phyloP scores from a whole-genome alignment of 305 asterid species.

The Fraxinus velutina region DNA sequence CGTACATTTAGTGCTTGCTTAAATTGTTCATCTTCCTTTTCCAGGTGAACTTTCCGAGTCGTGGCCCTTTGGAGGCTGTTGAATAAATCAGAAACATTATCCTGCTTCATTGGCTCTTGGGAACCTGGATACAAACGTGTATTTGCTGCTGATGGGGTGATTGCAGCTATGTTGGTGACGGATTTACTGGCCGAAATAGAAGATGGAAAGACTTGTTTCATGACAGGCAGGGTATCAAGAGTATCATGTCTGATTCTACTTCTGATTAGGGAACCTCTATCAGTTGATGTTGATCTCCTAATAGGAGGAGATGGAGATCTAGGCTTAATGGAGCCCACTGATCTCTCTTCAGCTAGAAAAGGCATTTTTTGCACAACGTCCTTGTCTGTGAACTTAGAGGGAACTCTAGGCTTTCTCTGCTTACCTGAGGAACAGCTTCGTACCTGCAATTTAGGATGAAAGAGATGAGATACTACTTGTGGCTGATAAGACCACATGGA shows the following conservation, averaged over 20 bases:
- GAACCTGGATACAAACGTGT: constrained; percentile 34
- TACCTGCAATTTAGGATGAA: constrained; percentile 45
- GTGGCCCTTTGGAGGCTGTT: constrained; percentile 50
- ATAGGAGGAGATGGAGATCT: constrained; percentile 83
- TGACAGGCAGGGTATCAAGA: constrained; percentile 51
- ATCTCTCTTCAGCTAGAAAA: constrained; percentile 51
- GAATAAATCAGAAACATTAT: constrained; percentile 47
- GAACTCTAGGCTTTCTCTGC: constrained; percentile 63
- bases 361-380: constrained; percentile 53
- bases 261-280: constrained; percentile 51
- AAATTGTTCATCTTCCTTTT: constrained; percentile 64
- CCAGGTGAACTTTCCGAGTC: constrained; percentile 45
- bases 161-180: constrained; percentile 38
- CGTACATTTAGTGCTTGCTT: constrained; percentile 62
- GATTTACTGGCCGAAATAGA: constrained; percentile 53
- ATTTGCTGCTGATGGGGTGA: constrained; percentile 34
- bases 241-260: constrained; percentile 51
- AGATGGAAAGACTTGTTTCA: constrained; percentile 63
- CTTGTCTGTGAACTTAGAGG: constrained; percentile 75
- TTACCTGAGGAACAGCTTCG: constrained; percentile 72
- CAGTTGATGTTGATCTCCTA: constrained; percentile 84
- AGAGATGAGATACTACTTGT: constrained; percentile 18
- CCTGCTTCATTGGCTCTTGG: constrained; percentile 42
- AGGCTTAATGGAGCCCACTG: constrained; percentile 33
- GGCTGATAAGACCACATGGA: constrained; percentile 6